Evolutionary conservation across 2,329 filamentous ascomycete species (phyloP).

Genomic region (Trichoderma brevicompactum): DNA sequence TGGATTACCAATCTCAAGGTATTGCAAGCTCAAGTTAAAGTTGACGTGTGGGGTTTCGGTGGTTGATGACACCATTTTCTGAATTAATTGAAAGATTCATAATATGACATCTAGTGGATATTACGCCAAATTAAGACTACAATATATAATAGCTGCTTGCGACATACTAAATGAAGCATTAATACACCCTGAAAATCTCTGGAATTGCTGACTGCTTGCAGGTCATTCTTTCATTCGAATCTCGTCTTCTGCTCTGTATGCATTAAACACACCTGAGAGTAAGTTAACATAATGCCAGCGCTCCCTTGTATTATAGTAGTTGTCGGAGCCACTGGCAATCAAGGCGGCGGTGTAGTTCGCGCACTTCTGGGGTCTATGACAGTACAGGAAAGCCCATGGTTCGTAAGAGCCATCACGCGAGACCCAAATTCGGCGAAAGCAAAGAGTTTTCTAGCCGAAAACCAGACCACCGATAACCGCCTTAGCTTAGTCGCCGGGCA

Average conservation of each 20-base stretch:
- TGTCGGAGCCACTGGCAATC: background rate
- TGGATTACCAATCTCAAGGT: background rate
- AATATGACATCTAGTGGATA: background rate
- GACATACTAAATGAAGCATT: background rate
- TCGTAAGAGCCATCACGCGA: background rate
- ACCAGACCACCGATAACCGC: background rate
- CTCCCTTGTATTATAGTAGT: background rate
- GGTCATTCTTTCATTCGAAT: background rate
- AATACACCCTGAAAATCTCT: background rate
- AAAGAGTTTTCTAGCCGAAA: background rate
- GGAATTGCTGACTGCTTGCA: background rate
- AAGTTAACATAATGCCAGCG: background rate
- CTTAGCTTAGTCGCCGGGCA: background rate
- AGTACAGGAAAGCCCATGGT: background rate
- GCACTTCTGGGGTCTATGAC: background rate
- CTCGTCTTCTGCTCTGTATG: background rate
- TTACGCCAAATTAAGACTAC: background rate
- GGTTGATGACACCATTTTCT: background rate
- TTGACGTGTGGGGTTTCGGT: background rate
- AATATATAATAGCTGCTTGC: background rate
- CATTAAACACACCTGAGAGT: background rate
- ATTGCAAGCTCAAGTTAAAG: background rate
- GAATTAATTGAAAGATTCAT: background rate
- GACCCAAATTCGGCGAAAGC: background rate
- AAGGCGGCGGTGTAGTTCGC: background rate